phyloP scores from a whole-genome alignment of 805 yeast species.

The Candida methanosorbosa region DNA sequence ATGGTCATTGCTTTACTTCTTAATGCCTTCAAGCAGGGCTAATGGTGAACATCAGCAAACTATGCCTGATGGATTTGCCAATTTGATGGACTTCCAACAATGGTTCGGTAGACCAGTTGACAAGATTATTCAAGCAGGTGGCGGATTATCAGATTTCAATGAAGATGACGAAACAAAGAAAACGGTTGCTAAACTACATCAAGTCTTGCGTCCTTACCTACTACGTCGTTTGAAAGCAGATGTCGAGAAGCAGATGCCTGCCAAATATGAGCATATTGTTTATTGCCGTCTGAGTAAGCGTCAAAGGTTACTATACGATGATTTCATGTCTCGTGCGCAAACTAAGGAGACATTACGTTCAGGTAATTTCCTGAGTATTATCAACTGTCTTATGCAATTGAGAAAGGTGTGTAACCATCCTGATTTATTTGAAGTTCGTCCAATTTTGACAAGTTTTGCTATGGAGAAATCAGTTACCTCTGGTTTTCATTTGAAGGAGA shows the following conservation, averaged over 20 bases:
- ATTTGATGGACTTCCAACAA: conserved; percentile 89
- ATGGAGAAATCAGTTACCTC: conserved; percentile 56
- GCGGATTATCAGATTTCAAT: conserved; percentile 23
- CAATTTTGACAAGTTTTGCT: conserved; percentile 84
- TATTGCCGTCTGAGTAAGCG: conserved; percentile 89
- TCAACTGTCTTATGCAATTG: conserved; percentile 95
- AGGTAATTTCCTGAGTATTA: conserved; percentile 90
- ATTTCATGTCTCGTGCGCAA: conserved; percentile 94
- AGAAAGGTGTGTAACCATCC: conserved; percentile 97
- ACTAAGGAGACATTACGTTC: conserved; percentile 89
- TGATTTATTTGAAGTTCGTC: conserved; percentile 91
- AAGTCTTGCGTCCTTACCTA: conserved; percentile 86
- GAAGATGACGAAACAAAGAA: conserved; percentile 73
- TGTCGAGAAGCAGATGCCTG: conserved; percentile 99
- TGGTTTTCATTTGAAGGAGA: conserved; percentile 33
- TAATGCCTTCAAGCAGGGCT: conserved; percentile 85
- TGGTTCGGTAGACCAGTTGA: conserved; percentile 99
- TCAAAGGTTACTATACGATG: conserved; percentile 88
- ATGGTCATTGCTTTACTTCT: conserved; percentile 90
- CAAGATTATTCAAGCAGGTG: conserved; percentile 73
- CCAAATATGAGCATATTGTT: conserved; percentile 89
- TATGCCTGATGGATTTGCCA: conserved; percentile 95
- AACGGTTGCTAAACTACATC: conserved; percentile 85
- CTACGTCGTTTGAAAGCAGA: conserved; percentile 89
- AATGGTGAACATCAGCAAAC: conserved; percentile 41